These are phyloP conservation scores for Solanum boliviense DNA, from an alignment of 257 asterid genomes.

Conservation along the genomic window DNA sequence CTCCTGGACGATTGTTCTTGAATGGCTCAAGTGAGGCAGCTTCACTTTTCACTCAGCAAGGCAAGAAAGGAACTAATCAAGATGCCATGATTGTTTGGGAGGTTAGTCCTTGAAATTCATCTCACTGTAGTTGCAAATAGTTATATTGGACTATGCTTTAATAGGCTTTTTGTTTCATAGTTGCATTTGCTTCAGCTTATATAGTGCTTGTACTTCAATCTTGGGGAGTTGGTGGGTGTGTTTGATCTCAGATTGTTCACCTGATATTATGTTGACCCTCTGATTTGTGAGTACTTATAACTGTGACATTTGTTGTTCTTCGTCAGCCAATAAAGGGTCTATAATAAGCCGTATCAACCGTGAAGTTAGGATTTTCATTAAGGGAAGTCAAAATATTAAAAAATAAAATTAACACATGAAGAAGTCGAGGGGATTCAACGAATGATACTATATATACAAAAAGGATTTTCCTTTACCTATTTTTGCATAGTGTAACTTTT, in stretches of 20 bases:
- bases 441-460: neutral
- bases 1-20: conserved; percentile 70
- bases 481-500: neutral
- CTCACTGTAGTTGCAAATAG: neutral
- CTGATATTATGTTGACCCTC: neutral
- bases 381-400: neutral
- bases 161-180: neutral
- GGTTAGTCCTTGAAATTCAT: conserved; percentile 33
- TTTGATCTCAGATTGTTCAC: neutral
- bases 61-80: conserved; percentile 89
- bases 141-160: neutral
- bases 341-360: neutral
- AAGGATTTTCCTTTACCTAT: neutral
- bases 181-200: neutral
- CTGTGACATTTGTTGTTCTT: neutral
- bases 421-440: neutral
- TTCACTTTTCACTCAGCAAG: conserved; percentile 73
- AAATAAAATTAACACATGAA: neutral
- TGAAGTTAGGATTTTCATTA: neutral
- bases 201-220: neutral
- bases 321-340: neutral
- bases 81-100: conserved; percentile 99
- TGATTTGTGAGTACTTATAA: neutral
- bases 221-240: neutral
- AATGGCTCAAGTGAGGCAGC: conserved; percentile 81